A percentile compares a stretch with the other conserved stretches of the same genome.
These are phyloP conservation scores for Elymus sibiricus DNA, from an alignment of 176 grass and related monocot genomes.

Conservation along the genomic window DNA sequence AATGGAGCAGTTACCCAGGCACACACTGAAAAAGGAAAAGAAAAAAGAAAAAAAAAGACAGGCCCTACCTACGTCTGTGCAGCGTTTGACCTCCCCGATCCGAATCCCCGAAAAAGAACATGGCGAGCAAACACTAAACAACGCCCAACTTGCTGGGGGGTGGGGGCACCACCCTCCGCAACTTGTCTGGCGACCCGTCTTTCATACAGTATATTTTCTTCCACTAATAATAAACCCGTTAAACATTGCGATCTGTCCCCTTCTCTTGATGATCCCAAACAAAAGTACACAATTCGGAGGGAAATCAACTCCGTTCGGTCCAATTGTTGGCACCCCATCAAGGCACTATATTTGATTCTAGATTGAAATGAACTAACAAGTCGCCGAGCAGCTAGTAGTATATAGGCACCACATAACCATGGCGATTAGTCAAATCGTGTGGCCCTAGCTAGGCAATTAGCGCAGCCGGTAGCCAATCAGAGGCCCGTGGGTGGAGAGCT, in stretches of 20 bases:
- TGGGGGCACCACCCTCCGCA: neutral
- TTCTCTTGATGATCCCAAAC: conserved; percentile 7
- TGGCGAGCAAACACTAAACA: neutral
- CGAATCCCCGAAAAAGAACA: neutral
- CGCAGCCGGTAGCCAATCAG: neutral
- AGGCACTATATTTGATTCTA: neutral
- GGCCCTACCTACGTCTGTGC: neutral
- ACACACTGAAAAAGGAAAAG: neutral
- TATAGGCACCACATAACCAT: neutral
- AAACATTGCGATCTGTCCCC: neutral
- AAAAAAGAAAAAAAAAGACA: neutral
- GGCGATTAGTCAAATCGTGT: conserved; percentile 41
- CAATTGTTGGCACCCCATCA: neutral
- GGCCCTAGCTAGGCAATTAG: conserved; percentile 21
- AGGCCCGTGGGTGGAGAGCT: neutral
- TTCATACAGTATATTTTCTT: neutral
- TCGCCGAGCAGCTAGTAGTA: neutral
- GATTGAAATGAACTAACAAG: conserved; percentile 4
- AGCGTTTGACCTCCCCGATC: conserved; percentile 19
- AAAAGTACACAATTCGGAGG: neutral
- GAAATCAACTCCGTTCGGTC: neutral
- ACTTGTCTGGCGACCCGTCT: neutral
- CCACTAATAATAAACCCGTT: neutral
- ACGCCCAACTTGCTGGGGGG: neutral
- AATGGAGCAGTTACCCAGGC: neutral